A percentile compares a stretch with the other conserved stretches of the same genome.
phyloP scores from a whole-genome alignment of 805 yeast genomes.

The Yarrowia hollandica region DNA sequence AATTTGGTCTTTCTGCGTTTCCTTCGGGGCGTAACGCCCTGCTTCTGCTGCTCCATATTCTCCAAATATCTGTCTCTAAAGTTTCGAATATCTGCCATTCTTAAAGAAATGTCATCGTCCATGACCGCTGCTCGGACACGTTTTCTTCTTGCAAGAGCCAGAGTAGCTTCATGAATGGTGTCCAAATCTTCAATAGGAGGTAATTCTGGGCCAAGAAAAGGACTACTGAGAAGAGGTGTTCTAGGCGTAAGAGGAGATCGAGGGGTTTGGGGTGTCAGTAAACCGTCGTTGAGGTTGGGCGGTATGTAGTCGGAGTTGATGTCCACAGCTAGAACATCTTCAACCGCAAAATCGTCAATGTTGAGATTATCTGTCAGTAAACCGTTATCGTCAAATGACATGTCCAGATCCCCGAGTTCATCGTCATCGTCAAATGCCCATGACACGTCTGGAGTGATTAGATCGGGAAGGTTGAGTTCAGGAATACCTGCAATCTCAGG shows the following conservation, averaged over 20 bases:
- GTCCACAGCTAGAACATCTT: background rate
- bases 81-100: background rate
- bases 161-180: conserved; percentile 2
- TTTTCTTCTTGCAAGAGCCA: background rate
- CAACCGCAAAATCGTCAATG: background rate
- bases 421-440: conserved; percentile 6
- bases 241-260: background rate
- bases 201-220: background rate
- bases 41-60: background rate
- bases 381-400: conserved; percentile 9
- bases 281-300: background rate
- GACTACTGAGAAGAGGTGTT: background rate
- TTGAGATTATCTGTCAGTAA: conserved; percentile 4
- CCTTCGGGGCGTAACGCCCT: background rate
- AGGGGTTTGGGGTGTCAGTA: background rate
- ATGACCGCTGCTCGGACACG: background rate
- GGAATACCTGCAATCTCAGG: background rate
- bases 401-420: conserved; percentile 2
- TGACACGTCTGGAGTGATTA: background rate
- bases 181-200: background rate
- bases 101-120: background rate
- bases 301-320: background rate
- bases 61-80: conserved; percentile 6
- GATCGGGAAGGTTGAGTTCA: background rate
- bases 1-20: background rate